phyloP scores from a whole-genome alignment of 225 moss, liverwort and hornwort genomes.

The Antitrichia curtipendula region DNA sequence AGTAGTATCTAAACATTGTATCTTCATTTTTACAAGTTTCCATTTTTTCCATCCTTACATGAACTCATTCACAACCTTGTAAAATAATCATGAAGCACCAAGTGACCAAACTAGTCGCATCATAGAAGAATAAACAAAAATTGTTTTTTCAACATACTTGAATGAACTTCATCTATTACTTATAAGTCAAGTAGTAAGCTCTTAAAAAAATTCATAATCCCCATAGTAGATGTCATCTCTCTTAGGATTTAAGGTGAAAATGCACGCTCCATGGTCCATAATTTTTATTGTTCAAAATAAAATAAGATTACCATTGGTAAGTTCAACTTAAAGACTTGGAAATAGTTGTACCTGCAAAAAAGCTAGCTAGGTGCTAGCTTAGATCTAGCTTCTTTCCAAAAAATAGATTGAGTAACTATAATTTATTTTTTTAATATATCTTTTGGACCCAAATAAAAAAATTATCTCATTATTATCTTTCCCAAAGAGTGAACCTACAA shows the following conservation, averaged over 20 bases:
- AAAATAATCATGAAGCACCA: not conserved
- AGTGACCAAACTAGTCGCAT: not conserved
- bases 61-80: not conserved
- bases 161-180: too few species aligned
- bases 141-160: not conserved
- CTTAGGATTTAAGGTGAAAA: not conserved
- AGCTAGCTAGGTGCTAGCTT: not conserved
- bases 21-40: not conserved
- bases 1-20: accelerated
- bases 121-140: not conserved
- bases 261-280: not conserved
- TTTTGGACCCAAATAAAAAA: not conserved
- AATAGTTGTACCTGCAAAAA: not conserved
- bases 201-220: not conserved
- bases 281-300: not conserved
- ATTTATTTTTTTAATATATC: not conserved
- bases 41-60: not conserved
- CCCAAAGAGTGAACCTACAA: accelerated
- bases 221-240: accelerated
- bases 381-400: not conserved
- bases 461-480: not conserved
- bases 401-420: not conserved
- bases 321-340: accelerated
- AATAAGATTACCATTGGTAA: not conserved
- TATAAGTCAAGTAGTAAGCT: accelerated